phyloP scores from a whole-genome alignment of 352 stramenopile genomes.

The Saprolegnia diclina region DNA sequence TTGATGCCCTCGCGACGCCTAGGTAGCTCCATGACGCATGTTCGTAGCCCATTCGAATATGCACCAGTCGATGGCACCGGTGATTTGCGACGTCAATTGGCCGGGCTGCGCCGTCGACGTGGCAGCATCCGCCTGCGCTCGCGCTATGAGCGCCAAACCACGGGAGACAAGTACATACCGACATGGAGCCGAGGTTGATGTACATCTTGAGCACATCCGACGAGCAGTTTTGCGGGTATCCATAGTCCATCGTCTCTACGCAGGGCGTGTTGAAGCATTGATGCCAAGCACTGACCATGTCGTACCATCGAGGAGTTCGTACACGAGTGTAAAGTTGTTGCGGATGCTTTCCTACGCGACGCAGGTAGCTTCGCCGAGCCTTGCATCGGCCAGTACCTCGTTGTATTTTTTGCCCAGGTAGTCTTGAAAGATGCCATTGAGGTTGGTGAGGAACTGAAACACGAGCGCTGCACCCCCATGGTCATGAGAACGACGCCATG shows the following conservation, averaged over 20 bases:
- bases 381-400: constrained; percentile 47
- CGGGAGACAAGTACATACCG: constrained; percentile 31
- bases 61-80: constrained; percentile 79
- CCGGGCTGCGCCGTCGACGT: constrained; percentile 87
- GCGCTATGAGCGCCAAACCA: constrained; percentile 31
- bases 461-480: constrained; percentile 64
- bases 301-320: constrained; percentile 94
- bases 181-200: constrained; percentile 92
- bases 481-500: neutral
- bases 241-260: constrained; percentile 97
- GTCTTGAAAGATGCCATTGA: constrained; percentile 95
- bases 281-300: neutral
- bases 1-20: constrained; percentile 94
- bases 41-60: neutral
- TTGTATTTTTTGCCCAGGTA: constrained; percentile 98
- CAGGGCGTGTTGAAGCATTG: neutral
- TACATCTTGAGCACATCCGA: constrained; percentile 97
- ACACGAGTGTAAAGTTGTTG: constrained; percentile 99
- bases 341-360: constrained; percentile 82
- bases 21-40: neutral
- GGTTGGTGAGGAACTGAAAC: constrained; percentile 96
- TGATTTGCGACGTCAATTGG: constrained; percentile 78
- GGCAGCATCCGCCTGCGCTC: constrained; percentile 75
- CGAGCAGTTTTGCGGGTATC: constrained; percentile 97
- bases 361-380: neutral